These are phyloP conservation scores for Erythrobasidium hasegawianum DNA, from an alignment of 1,284 basidiomycete genomes.

Conservation along the genomic window DNA sequence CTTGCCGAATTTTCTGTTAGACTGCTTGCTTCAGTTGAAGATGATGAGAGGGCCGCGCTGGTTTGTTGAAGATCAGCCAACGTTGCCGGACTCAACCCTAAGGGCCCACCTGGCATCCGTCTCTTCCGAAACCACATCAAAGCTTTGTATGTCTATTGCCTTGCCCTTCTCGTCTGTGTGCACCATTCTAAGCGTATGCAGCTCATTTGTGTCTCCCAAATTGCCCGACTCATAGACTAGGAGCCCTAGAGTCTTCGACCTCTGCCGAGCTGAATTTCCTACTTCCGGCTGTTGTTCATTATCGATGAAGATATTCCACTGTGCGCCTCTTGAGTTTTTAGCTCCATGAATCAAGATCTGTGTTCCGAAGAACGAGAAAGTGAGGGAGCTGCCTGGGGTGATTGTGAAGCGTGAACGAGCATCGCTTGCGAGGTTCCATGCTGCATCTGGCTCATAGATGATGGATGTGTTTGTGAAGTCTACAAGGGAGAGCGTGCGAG, in stretches of 20 bases:
- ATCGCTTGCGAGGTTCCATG: not conserved
- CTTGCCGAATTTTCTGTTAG: too few relatives aligned
- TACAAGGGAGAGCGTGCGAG: not conserved
- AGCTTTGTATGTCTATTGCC: not conserved
- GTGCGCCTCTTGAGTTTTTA: not conserved
- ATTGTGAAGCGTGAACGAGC: not conserved
- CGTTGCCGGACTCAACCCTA: too few relatives aligned
- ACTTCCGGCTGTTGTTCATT: not conserved
- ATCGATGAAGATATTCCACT: not conserved
- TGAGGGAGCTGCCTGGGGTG: not conserved
- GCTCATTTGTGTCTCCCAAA: not conserved
- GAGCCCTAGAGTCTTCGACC: not conserved
- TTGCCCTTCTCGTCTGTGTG: not conserved
- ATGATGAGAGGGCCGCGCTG: too few relatives aligned
- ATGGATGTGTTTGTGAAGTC: slow-evolving; percentile 2
- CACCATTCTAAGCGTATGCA: not conserved
- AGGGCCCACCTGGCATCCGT: too few relatives aligned
- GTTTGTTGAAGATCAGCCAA: too few relatives aligned
- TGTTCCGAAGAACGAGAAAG: not conserved
- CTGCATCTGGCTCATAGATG: not conserved
- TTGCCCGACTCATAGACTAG: not conserved
- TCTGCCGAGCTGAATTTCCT: not conserved
- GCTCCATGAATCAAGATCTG: not conserved
- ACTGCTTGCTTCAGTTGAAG: too few relatives aligned
- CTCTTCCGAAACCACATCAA: not conserved